Base-by-base conservation (phyloP, 371 early-diverging fungal species). In the Mortierella sp. region DNA sequence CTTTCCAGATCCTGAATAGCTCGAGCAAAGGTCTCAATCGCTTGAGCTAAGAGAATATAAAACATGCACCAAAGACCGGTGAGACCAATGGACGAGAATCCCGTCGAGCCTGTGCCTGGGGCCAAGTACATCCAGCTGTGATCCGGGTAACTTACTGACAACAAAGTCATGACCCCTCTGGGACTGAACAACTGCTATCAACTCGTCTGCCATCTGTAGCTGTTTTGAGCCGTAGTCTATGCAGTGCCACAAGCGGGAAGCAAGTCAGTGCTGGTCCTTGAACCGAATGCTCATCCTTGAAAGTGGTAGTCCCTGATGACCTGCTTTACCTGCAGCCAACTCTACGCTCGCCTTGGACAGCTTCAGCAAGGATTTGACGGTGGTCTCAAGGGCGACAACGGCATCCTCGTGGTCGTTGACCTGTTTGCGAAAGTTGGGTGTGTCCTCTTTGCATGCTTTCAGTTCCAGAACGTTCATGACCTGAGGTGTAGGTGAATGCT, bases 1-100 rank as follows among this genome's bases (percentile, higher is more conserved):
- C 85, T 86, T 47, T 90, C 88, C 43, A 90, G 82, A 65, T 90
- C 88, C 43, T 79, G 77, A 28, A 90, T 71, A 27, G 88, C 83
- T 41, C 81, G 82, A 25, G 86, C 80, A 67, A 85, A 87, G 56
- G 85, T 85, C 46, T 85, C 84, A 22, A 85, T 67, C 2, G 87
- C 83, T 56, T 83, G 82, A 31, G 81, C 87, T 87, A 57, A 13
- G 10, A 37, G 25, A 21, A 39, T 12, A 28, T 21, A 6, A 40
- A 28, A 48, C n/a, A 21, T n/a, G n/a, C n/a, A n/a, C n/a, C n/a
- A n/a, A n/a, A n/a, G n/a, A n/a, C n/a, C n/a, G n/a, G n/a, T n/a
- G n/a, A n/a, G n/a, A n/a, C n/a, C n/a, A n/a, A n/a, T n/a, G n/a
- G n/a, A n/a, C n/a, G n/a, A n/a, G n/a, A n/a, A n/a, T n/a, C n/a